Evolutionary conservation across 805 yeast species (phyloP).

Genomic region (Cyberlindnera amylophila): DNA sequence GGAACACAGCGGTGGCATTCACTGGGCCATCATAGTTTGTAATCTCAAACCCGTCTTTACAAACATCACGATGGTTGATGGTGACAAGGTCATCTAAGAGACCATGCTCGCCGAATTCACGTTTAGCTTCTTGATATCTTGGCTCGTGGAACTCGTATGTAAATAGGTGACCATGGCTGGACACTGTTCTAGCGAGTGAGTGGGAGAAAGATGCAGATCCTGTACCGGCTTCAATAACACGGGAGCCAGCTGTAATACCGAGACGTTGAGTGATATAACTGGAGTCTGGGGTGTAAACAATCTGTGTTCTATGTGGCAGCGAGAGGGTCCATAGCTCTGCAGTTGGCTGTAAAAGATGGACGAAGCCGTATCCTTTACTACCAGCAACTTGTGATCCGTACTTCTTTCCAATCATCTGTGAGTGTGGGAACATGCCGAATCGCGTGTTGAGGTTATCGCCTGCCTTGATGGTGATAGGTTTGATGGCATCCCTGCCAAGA

Average conservation of each 20-base stretch:
- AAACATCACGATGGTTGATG: constrained; percentile 89
- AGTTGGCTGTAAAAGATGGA: constrained; percentile 85
- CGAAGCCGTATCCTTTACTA: constrained; percentile 73
- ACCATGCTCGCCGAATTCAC: constrained; percentile 74
- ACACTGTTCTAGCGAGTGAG: constrained; percentile 77
- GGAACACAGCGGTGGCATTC: constrained; percentile 72
- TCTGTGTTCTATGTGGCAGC: constrained; percentile 95
- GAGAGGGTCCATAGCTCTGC: constrained; percentile 97
- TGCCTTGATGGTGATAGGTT: constrained; percentile 60
- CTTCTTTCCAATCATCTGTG: constrained; percentile 70
- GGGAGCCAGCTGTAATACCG: constrained; percentile 65
- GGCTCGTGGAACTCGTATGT: constrained; percentile 91
- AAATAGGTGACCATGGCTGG: constrained; percentile 54
- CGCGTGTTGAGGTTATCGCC: constrained; percentile 75
- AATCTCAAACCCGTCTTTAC: constrained; percentile 75
- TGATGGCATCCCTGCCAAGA: constrained; percentile 74
- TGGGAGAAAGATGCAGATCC: constrained; percentile 97
- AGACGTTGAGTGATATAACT: constrained; percentile 84
- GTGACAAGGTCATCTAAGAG: constrained; percentile 46
- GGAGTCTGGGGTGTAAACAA: constrained; percentile 94
- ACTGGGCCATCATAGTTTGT: constrained; percentile 34
- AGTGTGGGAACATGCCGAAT: constrained; percentile 87
- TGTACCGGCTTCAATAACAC: constrained; percentile 95
- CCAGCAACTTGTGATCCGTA: constrained; percentile 86
- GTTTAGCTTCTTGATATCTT: constrained; percentile 71